Base-by-base conservation (phyloP, 768 basidiomycete species). In the Thelephora ganbajun region DNA sequence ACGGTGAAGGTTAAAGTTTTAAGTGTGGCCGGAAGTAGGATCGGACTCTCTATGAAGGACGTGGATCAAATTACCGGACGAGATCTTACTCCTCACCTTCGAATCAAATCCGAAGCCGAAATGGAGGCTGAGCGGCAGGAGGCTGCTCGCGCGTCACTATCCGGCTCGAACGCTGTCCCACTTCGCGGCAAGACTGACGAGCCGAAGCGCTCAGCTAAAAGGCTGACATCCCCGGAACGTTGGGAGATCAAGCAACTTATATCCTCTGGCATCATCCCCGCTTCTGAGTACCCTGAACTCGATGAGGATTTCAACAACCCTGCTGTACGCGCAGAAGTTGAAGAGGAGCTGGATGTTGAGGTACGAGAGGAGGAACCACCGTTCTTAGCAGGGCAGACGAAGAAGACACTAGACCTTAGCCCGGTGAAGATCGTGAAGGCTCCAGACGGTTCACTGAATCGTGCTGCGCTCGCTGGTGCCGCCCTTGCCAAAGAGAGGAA, bases 191-290 rank as follows among this genome's bases (percentile, higher is more conserved):
- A 54, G 61, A 54, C 46, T 34, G 65, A 61, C 41, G 75, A 70
- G 19, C 74, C 76, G 7, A 73, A 80, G 13, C 77, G 80, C 30
- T 87, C 84, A 2, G 89, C 91, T 0, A 92, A 91, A 59, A 77
- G 94, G 13, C 68, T 98, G 49, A 93, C 93, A 1, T 92, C 88
- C 6, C 96, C 96, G 1, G 96, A 99, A 63, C 80, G 96, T 23
- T 99, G 96, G 92, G 96, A 99, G 68, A 93, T 99, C 65, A 97
- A 98, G 64, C 96, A 98, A 61, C 77, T 99, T 48, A 96, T 98
- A 48, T 87, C 96, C 0, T 96, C 92, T 26, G 96, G 96, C 37
- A 87, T 81, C 13, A 76, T 97, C 47, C 80, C 82, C 53, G 84
- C 93, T 11, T 83, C 92, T 3, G 96, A 98, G 61, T 94, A 93